Percentiles rank a stretch among this genome's conserved stretches.
Evolutionary conservation across 2,329 filamentous ascomycete genomes (phyloP).

Genomic region (Colletotrichum australisinense): DNA sequence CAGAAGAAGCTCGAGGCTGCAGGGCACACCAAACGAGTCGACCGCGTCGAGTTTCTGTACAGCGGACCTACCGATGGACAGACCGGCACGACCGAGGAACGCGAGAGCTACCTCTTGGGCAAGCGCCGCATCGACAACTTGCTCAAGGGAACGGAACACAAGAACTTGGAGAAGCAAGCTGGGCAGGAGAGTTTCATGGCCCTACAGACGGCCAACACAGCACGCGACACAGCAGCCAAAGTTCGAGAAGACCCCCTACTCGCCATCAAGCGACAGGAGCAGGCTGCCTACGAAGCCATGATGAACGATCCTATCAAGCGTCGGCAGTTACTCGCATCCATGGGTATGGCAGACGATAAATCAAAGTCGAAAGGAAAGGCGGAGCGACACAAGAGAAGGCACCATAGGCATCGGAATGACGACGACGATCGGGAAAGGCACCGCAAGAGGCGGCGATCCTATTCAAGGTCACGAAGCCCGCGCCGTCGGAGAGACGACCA

Average conservation of each 20-base stretch:
- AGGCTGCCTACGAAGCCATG: constrained; percentile 82
- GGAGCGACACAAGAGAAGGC: constrained; percentile 56
- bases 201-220: constrained; percentile 76
- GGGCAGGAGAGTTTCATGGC: constrained; percentile 70
- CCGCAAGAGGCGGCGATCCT: constrained; percentile 54
- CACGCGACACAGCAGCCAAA: constrained; percentile 85
- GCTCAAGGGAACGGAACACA: constrained; percentile 82
- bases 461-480: constrained; percentile 59
- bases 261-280: constrained; percentile 93
- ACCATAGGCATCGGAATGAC: constrained; percentile 55
- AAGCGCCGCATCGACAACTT: constrained; percentile 90
- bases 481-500: constrained; percentile 44
- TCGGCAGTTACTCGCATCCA: constrained; percentile 73
- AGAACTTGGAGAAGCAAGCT: constrained; percentile 82
- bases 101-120: constrained; percentile 91
- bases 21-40: constrained; percentile 81
- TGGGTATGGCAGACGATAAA: constrained; percentile 64
- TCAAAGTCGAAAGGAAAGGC: constrained; percentile 49
- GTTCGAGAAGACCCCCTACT: constrained; percentile 91
- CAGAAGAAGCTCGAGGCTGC: constrained; percentile 90
- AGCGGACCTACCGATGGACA: constrained; percentile 84
- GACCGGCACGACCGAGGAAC: constrained; percentile 84
- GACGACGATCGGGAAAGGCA: constrained; percentile 54
- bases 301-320: constrained; percentile 81
- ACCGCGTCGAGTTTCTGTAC: constrained; percentile 99